Percentiles rank a stretch among this genome's conserved stretches.
These are phyloP conservation scores for Cladosporium sp. DNA, from an alignment of 2,329 filamentous ascomycete genomes.

Conservation along the genomic window DNA sequence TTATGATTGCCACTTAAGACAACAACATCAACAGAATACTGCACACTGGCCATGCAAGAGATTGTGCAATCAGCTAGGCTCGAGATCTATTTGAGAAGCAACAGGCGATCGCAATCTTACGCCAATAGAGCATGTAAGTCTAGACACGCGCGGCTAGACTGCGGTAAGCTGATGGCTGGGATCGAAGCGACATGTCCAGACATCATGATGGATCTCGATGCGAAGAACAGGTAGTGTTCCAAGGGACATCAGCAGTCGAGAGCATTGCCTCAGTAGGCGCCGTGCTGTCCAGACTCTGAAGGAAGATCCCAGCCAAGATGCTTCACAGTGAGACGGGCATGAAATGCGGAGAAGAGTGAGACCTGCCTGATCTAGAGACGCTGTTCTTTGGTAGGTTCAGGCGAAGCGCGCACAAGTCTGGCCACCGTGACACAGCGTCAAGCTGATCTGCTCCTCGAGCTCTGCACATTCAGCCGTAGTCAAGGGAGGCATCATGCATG, in stretches of 20 bases:
- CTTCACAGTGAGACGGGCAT: conserved; percentile 2
- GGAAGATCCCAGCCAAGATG: conserved; percentile 8
- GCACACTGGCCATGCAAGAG: neutral
- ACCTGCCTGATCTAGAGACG: neutral
- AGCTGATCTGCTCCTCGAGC: neutral
- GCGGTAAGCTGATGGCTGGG: neutral
- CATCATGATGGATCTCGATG: neutral
- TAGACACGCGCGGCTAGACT: neutral
- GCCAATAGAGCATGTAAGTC: neutral
- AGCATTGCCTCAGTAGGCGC: conserved; percentile 7
- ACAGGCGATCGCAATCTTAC: neutral
- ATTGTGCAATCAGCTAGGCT: neutral
- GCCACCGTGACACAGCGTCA: neutral
- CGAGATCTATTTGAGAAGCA: neutral
- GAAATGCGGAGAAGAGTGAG: conserved; percentile 9
- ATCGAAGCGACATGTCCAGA: neutral
- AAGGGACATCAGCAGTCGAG: neutral
- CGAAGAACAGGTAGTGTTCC: neutral
- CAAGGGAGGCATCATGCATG: neutral
- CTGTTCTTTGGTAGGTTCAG: neutral
- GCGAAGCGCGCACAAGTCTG: conserved; percentile 1
- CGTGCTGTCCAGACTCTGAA: conserved; percentile 2
- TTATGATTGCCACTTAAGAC: neutral
- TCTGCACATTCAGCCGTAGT: neutral
- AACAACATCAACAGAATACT: neutral